Base-by-base conservation (phyloP, 306 rosid genomes). In the Potentilla sterilis region DNA sequence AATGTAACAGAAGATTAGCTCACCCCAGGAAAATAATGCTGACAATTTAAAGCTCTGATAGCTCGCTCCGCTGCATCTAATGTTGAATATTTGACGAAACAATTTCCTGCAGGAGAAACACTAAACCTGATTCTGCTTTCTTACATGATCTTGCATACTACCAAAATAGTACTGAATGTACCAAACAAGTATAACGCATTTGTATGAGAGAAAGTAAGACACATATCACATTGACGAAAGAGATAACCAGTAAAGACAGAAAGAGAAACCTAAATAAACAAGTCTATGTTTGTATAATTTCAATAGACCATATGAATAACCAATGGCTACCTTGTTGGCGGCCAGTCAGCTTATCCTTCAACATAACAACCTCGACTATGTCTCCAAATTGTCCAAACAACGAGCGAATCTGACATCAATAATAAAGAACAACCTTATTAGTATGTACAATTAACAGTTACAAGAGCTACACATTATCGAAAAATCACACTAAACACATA, bases 81-180 rank as follows among this genome's bases (percentile, higher is more conserved):
- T 18, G 90, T 86, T 70, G 91, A 80, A 82, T 86, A 92, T 76
- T 94, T 94, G 75, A 94, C 97, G 64, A 92, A 94, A 85, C 97
- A 94, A 78, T 89, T 88, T 77, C 96, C 97, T 91, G 88, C 52
- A 75, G 62, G 76, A 76, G 83, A 63, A 84, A 77, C 59, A 32
- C 69, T 61, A 81, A 52, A 81, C 7, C 49, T 52, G 76, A 40
- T 55, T 21, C 38, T 38, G 46, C 19, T 49, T 49, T 40, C 74
- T 67, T 77, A 59, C 75, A 77, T 69, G 52, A 69, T 52, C 67
- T 69, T 63, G 22, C 63, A 75, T 74, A 77, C 58, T 72, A 79
- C 24, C 35, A 49, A 72, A 19, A 66, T 44, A 67, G 42, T 38
- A 68, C 67, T 2, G 61, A n/a, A n/a, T n/a, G 79, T 69, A 64